Evolutionary conservation across 2,329 filamentous ascomycete genomes (phyloP).

Genomic region (Colletotrichum simmondsii): DNA sequence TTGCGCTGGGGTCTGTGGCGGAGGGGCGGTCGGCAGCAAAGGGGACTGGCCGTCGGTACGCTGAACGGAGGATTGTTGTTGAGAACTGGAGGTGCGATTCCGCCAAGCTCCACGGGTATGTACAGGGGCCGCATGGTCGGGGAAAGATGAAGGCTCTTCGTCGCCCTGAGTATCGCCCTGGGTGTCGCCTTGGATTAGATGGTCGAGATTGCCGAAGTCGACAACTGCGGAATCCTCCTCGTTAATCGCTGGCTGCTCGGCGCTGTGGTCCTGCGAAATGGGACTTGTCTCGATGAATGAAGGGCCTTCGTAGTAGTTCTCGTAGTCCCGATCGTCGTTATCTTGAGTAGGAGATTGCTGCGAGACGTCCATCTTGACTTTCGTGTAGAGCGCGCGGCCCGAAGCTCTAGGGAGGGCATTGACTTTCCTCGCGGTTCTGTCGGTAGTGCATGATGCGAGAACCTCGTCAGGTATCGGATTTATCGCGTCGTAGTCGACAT

Average conservation of each 20-base stretch:
- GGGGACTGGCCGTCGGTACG: conserved; percentile 41
- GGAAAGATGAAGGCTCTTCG: conserved; percentile 47
- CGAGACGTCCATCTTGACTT: conserved; percentile 56
- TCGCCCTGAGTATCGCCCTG: conserved; percentile 54
- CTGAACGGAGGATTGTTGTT: conserved; percentile 41
- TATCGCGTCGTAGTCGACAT: conserved; percentile 18
- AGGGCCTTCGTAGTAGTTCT: conserved; percentile 40
- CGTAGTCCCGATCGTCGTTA: conserved; percentile 68
- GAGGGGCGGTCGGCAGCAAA: conserved; percentile 38
- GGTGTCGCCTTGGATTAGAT: conserved; percentile 50
- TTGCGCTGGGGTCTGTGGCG: conserved; percentile 61
- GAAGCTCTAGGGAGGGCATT: conserved; percentile 32
- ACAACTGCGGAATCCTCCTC: conserved; percentile 64
- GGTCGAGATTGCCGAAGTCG: conserved; percentile 52
- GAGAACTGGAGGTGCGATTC: conserved; percentile 46
- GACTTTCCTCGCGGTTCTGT: conserved; percentile 12
- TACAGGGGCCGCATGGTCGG: conserved; percentile 46
- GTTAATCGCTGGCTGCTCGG: conserved; percentile 48
- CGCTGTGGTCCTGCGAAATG: conserved; percentile 36
- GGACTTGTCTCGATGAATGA: conserved; percentile 32
- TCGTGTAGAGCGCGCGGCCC: conserved; percentile 1
- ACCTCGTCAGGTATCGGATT: neutral
- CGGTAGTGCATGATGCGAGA: conserved; percentile 16
- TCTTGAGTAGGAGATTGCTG: conserved; percentile 66
- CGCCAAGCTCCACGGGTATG: conserved; percentile 53